These are phyloP conservation scores for Leccinum pachyderme DNA, from an alignment of 1,284 basidiomycete species.

Conservation along the genomic window DNA sequence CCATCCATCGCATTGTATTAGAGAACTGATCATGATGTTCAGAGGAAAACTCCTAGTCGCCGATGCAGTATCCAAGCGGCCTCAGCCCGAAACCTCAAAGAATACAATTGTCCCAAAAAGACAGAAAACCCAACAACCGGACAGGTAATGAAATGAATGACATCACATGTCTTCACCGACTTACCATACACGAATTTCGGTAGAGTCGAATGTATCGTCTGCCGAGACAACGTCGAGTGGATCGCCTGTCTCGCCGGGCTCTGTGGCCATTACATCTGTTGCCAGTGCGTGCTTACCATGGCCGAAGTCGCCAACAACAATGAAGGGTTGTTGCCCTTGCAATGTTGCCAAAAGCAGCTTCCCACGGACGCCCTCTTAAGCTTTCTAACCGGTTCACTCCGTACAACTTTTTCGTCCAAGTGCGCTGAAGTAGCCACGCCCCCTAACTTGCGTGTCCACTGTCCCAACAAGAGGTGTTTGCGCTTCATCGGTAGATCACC, in stretches of 20 bases:
- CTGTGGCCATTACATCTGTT: slow-evolving; percentile 42
- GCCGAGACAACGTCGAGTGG: slow-evolving; percentile 14
- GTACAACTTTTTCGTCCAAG: slow-evolving; percentile 31
- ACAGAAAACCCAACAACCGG: background rate
- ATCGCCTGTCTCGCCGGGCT: slow-evolving; percentile 24
- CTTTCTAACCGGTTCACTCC: slow-evolving; percentile 28
- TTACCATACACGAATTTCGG: background rate
- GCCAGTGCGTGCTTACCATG: slow-evolving; percentile 37
- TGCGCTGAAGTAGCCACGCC: slow-evolving; percentile 32
- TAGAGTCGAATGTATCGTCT: slow-evolving; percentile 28
- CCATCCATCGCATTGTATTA: background rate
- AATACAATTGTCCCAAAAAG: background rate
- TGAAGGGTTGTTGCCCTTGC: slow-evolving; percentile 41
- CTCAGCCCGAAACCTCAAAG: background rate
- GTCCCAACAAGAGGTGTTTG: slow-evolving; percentile 37
- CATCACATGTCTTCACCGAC: background rate
- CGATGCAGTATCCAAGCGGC: background rate
- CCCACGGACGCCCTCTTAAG: slow-evolving; percentile 28
- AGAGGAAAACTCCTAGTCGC: slow-evolving; percentile 18
- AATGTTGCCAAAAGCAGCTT: slow-evolving; percentile 40
- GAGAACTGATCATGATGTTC: background rate
- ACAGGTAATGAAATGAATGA: slow-evolving; percentile 2
- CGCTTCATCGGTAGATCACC: slow-evolving; percentile 38
- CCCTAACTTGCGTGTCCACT: slow-evolving; percentile 40
- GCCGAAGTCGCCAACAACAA: slow-evolving; percentile 38